phyloP scores from a whole-genome alignment of 371 early-diverging fungal genomes.

The Pancytospora philotis region DNA sequence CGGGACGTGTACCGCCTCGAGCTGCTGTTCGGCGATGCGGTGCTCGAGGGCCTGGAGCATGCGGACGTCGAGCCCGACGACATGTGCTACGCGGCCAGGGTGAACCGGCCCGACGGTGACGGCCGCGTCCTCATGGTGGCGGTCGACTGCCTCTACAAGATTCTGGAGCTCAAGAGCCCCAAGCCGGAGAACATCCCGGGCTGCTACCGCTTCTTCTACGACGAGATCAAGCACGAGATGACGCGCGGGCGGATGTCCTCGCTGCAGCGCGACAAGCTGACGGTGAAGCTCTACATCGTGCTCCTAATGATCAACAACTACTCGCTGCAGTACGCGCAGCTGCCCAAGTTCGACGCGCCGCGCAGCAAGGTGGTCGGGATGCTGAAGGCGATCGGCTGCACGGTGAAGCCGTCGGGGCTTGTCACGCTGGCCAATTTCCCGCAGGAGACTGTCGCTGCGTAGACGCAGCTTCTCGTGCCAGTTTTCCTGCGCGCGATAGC shows the following conservation, averaged over 20 bases:
- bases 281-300: conserved; percentile 7
- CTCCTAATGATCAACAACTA: not conserved
- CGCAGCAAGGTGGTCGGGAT: not conserved
- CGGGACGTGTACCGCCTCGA: conserved; percentile 22
- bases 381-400: conserved; percentile 1
- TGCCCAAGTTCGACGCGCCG: not conserved
- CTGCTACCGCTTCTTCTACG: not conserved
- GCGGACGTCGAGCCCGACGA: conserved; percentile 17
- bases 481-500: too few relatives aligned
- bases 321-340: not conserved
- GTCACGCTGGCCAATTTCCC: too few relatives aligned
- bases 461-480: too few relatives aligned
- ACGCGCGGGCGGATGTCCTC: not conserved
- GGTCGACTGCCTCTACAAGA: not conserved
- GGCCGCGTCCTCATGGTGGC: not conserved
- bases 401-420: not conserved
- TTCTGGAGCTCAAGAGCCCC: not conserved
- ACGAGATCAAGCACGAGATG: not conserved
- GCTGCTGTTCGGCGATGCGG: conserved; percentile 15
- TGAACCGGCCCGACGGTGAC: not conserved
- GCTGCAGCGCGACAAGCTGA: not conserved
- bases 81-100: not conserved
- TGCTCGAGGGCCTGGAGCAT: conserved; percentile 1
- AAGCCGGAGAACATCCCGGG: not conserved
- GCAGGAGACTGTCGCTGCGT: too few relatives aligned